phyloP scores from a whole-genome alignment of 177 flowering plant genomes.

The Vitis hybrid region DNA sequence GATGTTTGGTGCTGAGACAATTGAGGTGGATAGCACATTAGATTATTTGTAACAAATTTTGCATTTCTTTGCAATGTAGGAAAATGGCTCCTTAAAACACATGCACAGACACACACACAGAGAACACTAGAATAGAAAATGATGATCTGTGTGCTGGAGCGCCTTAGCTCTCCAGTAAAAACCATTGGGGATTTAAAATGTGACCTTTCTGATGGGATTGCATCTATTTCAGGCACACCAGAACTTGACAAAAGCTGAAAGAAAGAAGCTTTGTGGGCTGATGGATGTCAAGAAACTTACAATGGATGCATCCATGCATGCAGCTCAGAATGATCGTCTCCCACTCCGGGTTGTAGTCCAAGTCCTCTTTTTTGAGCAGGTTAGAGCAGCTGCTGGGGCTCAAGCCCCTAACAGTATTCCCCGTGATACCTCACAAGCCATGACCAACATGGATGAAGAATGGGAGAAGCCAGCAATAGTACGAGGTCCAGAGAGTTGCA shows the following conservation, averaged over 20 bases:
- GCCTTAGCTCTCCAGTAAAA: neutral
- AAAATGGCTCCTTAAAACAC: too few relatives aligned
- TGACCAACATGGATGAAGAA: constrained; percentile 44
- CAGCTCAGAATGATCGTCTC: constrained; percentile 65
- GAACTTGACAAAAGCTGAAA: constrained; percentile 46
- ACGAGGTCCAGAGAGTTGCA: constrained; percentile 21
- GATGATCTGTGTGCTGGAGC: neutral
- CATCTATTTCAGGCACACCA: constrained; percentile 39
- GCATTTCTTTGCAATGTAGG: too few relatives aligned
- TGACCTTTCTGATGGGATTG: neutral
- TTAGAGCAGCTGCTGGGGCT: constrained; percentile 31
- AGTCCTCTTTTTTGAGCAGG: constrained; percentile 62
- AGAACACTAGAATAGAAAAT: too few relatives aligned
- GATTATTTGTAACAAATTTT: neutral
- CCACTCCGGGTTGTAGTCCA: constrained; percentile 70
- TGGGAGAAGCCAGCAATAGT: constrained; percentile 29
- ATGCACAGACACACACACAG: too few relatives aligned
- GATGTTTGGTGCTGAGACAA: neutral
- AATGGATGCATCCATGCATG: constrained; percentile 51
- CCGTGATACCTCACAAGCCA: constrained; percentile 34
- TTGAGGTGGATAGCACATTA: neutral
- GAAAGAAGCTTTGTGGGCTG: constrained; percentile 50
- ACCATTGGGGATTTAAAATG: neutral
- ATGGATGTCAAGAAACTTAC: constrained; percentile 63
- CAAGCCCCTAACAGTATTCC: constrained; percentile 21